phyloP scores from a whole-genome alignment of 2,329 filamentous ascomycete species.

The Trichophyton mentagrophytes region DNA sequence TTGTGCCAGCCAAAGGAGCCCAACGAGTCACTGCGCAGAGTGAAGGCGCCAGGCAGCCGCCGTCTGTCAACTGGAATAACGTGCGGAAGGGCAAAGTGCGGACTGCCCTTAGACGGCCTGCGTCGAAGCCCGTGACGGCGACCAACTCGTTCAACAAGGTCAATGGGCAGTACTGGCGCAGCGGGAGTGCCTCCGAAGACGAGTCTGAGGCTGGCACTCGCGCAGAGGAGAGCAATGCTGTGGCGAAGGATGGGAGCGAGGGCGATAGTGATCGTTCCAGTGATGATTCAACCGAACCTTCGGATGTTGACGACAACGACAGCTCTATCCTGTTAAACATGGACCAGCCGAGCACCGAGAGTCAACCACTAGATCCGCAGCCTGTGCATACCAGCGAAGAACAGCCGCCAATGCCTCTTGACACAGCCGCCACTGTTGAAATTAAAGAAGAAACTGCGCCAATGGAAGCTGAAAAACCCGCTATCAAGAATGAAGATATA shows the following conservation, averaged over 20 bases:
- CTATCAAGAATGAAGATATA: not conserved
- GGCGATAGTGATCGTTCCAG: not conserved
- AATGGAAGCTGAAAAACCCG: not conserved
- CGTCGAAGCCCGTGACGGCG: not conserved
- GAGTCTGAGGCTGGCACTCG: not conserved
- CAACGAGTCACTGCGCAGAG: slow-evolving; percentile 20
- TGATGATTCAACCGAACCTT: slow-evolving; percentile 5
- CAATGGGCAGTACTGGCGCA: slow-evolving; percentile 28
- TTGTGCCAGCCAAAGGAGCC: slow-evolving; percentile 22
- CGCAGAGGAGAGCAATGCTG: not conserved
- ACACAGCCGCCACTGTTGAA: not conserved
- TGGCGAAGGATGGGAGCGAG: not conserved
- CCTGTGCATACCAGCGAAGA: not conserved
- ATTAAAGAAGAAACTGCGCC: not conserved
- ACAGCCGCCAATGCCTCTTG: not conserved
- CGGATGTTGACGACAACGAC: slow-evolving; percentile 22
- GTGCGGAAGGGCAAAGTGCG: slow-evolving; percentile 30
- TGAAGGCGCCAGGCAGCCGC: slow-evolving; percentile 25
- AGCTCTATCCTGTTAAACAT: slow-evolving; percentile 34
- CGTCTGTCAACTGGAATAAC: slow-evolving; percentile 33
- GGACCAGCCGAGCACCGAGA: not conserved
- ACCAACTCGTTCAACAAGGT: slow-evolving; percentile 20
- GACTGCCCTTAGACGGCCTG: slow-evolving; percentile 28
- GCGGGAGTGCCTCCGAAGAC: slow-evolving; percentile 19
- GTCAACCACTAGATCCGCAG: not conserved